Evolutionary conservation across 495 filamentous ascomycete species (phyloP).

Genomic region (Daldinia childiae): DNA sequence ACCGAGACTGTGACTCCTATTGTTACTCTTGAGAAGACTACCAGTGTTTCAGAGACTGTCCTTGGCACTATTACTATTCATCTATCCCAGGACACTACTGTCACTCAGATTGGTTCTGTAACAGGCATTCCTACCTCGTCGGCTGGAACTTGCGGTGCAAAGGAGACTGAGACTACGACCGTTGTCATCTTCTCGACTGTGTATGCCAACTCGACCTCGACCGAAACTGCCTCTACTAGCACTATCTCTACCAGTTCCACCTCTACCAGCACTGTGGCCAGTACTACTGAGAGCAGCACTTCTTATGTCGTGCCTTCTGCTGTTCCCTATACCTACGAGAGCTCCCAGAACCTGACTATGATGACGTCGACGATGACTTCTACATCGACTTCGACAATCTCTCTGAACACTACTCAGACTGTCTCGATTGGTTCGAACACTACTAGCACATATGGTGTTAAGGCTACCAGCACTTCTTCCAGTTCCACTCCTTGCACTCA

Average conservation of each 20-base stretch:
- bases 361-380: not conserved
- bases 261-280: not conserved
- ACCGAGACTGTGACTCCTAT: conserved; percentile 25
- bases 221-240: not conserved
- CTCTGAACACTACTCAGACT: conserved; percentile 8
- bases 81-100: not conserved
- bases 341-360: not conserved
- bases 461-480: conserved; percentile 3
- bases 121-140: conserved; percentile 13
- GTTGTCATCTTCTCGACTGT: conserved; percentile 38
- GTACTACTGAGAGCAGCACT: not conserved
- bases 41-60: conserved; percentile 11
- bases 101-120: not conserved
- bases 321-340: not conserved
- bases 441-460: not conserved
- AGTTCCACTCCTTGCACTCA: not conserved
- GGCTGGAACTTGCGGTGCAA: conserved; percentile 10
- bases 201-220: not conserved
- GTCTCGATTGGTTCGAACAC: conserved; percentile 5
- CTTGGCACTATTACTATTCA: conserved; percentile 14
- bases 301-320: not conserved
- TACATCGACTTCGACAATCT: conserved; percentile 1
- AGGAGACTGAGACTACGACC: conserved; percentile 30
- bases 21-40: conserved; percentile 23
- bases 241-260: not conserved